A percentile compares a stretch with the other conserved stretches of the same genome.
phyloP scores from a whole-genome alignment of 2,329 filamentous ascomycete species.

The Xylariaceae sp. region DNA sequence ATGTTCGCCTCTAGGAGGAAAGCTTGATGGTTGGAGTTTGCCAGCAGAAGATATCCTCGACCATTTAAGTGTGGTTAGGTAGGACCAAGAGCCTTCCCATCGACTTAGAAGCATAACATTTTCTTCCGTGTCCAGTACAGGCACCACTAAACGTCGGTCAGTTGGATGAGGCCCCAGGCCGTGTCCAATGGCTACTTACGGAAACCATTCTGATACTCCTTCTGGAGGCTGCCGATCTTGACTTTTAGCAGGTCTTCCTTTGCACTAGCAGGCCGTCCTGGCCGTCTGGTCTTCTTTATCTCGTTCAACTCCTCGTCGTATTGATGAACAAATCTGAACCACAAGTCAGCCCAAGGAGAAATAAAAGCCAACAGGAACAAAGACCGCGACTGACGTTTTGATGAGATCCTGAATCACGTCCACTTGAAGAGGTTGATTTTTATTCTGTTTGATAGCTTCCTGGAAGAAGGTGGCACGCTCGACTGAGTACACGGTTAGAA shows the following conservation, averaged over 20 bases:
- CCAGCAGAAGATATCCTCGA: conserved; percentile 71
- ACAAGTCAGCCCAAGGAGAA: conserved; percentile 26
- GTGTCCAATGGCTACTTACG: conserved; percentile 52
- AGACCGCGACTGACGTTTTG: conserved; percentile 51
- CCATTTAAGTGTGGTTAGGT: conserved; percentile 76
- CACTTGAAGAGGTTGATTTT: conserved; percentile 52
- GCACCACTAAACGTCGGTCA: conserved; percentile 57
- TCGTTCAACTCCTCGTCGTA: conserved; percentile 70
- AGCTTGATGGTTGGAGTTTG: conserved; percentile 67
- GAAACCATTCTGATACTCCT: conserved; percentile 83
- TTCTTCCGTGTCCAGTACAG: conserved; percentile 71
- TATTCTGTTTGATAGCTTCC: conserved; percentile 59
- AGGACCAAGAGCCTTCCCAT: conserved; percentile 86
- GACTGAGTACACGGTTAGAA: conserved; percentile 48
- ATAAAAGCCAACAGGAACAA: not conserved
- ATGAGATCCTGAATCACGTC: conserved; percentile 64
- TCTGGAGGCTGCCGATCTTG: conserved; percentile 69
- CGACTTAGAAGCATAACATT: conserved; percentile 67
- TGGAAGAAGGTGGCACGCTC: conserved; percentile 74
- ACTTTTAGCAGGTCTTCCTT: conserved; percentile 78
- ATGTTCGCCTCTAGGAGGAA: conserved; percentile 68
- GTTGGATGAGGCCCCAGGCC: conserved; percentile 9
- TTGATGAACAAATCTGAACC: conserved; percentile 63
- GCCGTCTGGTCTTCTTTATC: conserved; percentile 69
- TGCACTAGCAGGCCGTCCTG: conserved; percentile 77